These are phyloP conservation scores for Mollisiaceae sp. DNA, from an alignment of 2,329 filamentous ascomycete species.

Conservation along the genomic window DNA sequence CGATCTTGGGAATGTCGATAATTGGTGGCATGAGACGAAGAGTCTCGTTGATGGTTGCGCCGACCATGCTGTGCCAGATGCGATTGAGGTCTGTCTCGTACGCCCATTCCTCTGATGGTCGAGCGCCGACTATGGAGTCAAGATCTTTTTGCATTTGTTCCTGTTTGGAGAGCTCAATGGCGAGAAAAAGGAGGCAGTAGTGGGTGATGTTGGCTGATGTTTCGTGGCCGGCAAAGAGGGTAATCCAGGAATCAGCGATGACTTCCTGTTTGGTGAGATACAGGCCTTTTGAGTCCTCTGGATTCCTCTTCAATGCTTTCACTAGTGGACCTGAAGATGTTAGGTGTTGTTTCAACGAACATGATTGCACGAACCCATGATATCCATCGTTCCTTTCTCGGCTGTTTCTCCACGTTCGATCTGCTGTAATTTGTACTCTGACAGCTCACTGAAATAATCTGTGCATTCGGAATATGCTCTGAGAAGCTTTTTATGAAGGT, in stretches of 20 bases:
- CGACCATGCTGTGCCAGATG: conserved; percentile 30
- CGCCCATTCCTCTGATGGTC: conserved; percentile 20
- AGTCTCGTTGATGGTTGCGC: conserved; percentile 52
- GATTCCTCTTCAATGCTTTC: conserved; percentile 18
- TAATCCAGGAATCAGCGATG: conserved; percentile 37
- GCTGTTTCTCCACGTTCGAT: conserved; percentile 9
- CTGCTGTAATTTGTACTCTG: conserved; percentile 42
- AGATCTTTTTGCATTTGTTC: conserved; percentile 18
- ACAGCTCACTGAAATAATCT: conserved; percentile 58
- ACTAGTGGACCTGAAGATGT: conserved; percentile 24
- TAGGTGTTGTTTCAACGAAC: not conserved
- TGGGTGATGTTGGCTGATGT: conserved; percentile 38
- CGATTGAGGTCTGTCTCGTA: conserved; percentile 27
- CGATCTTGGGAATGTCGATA: conserved; percentile 48
- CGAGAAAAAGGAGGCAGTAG: conserved; percentile 37
- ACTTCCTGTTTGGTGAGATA: conserved; percentile 34
- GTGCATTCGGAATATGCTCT: conserved; percentile 52
- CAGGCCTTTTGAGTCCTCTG: conserved; percentile 18
- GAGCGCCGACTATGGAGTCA: conserved; percentile 32
- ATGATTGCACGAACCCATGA: conserved; percentile 18
- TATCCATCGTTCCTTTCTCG: conserved; percentile 19
- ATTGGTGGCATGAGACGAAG: conserved; percentile 59
- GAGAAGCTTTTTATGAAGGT: conserved; percentile 48
- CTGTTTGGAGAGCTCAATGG: conserved; percentile 28
- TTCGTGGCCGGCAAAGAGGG: conserved; percentile 40